Conservation (phyloP, 208 protist species). For the Trichomonas gallinae region DNA sequence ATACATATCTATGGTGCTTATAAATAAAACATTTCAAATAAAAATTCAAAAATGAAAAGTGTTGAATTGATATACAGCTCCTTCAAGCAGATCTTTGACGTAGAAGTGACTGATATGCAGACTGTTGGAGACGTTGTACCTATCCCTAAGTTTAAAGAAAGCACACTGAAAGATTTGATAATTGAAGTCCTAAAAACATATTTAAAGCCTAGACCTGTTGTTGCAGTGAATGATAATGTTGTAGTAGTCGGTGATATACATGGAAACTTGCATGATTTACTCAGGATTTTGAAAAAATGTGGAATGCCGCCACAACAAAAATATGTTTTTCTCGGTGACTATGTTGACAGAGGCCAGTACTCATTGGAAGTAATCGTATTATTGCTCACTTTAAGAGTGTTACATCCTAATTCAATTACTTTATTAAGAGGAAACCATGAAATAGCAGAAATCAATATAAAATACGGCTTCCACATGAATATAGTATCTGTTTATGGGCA, state of each 20-base stretch:
- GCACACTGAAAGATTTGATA: too few relatives aligned
- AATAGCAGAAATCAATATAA: background rate
- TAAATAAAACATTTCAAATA: too few relatives aligned
- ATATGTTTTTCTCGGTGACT: conserved; percentile 1
- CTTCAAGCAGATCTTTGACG: too few relatives aligned
- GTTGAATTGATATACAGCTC: too few relatives aligned
- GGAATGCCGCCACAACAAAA: background rate
- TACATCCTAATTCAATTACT: background rate
- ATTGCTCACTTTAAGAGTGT: background rate
- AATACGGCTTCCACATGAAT: background rate
- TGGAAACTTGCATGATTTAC: background rate
- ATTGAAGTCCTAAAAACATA: too few relatives aligned
- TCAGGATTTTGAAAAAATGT: background rate
- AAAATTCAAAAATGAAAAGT: too few relatives aligned
- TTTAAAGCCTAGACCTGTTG: background rate
- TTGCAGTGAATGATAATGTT: background rate
- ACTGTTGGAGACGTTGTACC: too few relatives aligned
- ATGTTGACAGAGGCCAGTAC: background rate
- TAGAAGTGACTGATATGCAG: too few relatives aligned
- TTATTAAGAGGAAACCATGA: background rate
- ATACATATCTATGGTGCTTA: too few relatives aligned
- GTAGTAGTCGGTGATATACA: background rate
- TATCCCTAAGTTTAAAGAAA: too few relatives aligned
- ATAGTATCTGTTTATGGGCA: background rate
- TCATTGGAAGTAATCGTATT: background rate